phyloP scores from a whole-genome alignment of 495 filamentous ascomycete species.

The Cryomyces minteri region DNA sequence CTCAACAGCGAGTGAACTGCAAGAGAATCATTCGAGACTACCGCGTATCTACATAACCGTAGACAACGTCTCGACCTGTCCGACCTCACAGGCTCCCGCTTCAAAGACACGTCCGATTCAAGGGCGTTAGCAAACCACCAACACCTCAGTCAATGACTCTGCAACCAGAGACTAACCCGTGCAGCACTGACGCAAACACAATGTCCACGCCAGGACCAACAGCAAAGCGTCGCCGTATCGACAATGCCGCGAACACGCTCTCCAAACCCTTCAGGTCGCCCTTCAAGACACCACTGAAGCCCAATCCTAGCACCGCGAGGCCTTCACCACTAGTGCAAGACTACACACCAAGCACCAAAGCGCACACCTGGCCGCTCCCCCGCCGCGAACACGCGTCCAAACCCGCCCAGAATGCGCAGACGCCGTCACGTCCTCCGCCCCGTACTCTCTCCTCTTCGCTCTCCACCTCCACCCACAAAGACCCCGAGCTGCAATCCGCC shows the following conservation, averaged over 20 bases:
- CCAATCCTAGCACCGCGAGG: slow-evolving; percentile 2
- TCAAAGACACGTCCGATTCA: too few species aligned
- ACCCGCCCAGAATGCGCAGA: neutral
- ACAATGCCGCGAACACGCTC: slow-evolving; percentile 29
- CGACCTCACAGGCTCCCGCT: too few species aligned
- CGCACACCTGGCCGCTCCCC: neutral
- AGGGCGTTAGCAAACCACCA: too few species aligned
- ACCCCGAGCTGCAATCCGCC: neutral
- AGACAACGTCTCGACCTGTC: too few species aligned
- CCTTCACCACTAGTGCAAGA: slow-evolving; percentile 4
- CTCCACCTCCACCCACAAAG: neutral
- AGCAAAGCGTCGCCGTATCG: slow-evolving; percentile 37
- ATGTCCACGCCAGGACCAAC: neutral
- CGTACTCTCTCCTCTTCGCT: neutral
- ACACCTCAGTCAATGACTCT: too few species aligned
- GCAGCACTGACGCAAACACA: too few species aligned
- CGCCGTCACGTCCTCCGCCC: neutral
- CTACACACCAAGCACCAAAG: slow-evolving; percentile 1
- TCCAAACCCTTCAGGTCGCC: slow-evolving; percentile 54
- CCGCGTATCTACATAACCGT: too few species aligned
- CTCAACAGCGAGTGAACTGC: too few species aligned
- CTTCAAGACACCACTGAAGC: slow-evolving; percentile 23
- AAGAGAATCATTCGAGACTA: too few species aligned
- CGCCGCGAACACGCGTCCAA: neutral
- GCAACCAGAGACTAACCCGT: too few species aligned